Evolutionary conservation across 2,329 filamentous ascomycete genomes (phyloP).

Genomic region (Trichoderma pleuroti): DNA sequence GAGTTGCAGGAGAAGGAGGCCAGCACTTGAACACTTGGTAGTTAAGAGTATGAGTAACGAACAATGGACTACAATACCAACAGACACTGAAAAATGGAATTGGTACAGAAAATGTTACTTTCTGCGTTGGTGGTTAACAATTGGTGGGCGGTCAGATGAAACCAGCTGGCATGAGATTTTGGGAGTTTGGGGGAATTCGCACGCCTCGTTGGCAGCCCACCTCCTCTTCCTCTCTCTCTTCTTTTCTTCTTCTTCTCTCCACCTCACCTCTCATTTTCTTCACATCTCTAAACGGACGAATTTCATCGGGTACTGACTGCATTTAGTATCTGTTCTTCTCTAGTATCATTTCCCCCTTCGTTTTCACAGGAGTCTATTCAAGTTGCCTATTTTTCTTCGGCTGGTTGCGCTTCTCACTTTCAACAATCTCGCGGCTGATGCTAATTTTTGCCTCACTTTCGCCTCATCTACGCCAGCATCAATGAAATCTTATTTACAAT

Average conservation of each 20-base stretch:
- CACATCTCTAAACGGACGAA: neutral
- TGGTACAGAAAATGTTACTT: neutral
- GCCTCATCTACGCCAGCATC: neutral
- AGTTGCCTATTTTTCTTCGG: neutral
- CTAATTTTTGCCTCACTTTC: neutral
- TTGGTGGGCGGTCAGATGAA: neutral
- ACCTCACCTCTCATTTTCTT: neutral
- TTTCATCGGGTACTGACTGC: no score
- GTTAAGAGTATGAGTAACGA: neutral
- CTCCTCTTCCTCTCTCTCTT: neutral
- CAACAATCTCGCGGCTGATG: neutral
- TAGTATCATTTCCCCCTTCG: neutral
- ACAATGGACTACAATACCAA: neutral
- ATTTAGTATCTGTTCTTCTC: no score
- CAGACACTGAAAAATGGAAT: neutral
- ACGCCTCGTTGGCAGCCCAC: neutral
- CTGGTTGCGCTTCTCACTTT: neutral
- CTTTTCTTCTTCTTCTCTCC: neutral
- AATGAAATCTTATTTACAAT: neutral
- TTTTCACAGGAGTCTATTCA: neutral
- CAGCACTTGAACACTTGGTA: slow-evolving; percentile 18
- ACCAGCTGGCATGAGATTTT: slow-evolving; percentile 12
- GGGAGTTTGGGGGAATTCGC: neutral
- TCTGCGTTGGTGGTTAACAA: neutral
- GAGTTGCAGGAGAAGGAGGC: slow-evolving; percentile 46